These are phyloP conservation scores for Rhizodiscina lignyota DNA, from an alignment of 495 filamentous ascomycete species.

Conservation along the genomic window DNA sequence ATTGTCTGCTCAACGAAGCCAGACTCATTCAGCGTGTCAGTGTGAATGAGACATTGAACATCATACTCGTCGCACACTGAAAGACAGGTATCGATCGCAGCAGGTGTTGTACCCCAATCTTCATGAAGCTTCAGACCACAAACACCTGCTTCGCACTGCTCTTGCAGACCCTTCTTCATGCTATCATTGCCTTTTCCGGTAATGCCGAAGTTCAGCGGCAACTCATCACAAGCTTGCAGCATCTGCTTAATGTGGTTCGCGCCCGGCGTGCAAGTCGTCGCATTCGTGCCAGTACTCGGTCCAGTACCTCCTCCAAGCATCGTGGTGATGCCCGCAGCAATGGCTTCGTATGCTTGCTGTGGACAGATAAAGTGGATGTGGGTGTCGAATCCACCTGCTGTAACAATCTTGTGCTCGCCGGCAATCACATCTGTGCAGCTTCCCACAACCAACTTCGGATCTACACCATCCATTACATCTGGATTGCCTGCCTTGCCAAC, in stretches of 20 bases:
- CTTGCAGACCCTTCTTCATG: slow-evolving; percentile 48
- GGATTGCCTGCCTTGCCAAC: slow-evolving; percentile 96
- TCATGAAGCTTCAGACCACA: slow-evolving; percentile 93
- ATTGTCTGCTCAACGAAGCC: slow-evolving; percentile 94
- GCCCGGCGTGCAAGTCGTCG: slow-evolving; percentile 89
- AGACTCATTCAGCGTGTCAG: slow-evolving; percentile 93
- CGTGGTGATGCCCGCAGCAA: slow-evolving; percentile 81
- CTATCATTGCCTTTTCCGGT: slow-evolving; percentile 95
- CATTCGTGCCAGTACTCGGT: slow-evolving; percentile 88
- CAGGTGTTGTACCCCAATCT: slow-evolving; percentile 90
- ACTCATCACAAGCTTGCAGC: slow-evolving; percentile 71
- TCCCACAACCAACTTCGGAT: slow-evolving; percentile 64
- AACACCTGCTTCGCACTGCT: slow-evolving; percentile 71
- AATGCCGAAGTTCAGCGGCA: slow-evolving; percentile 88
- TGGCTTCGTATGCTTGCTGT: slow-evolving; percentile 75
- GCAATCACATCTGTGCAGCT: slow-evolving; percentile 92
- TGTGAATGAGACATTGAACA: slow-evolving; percentile 92
- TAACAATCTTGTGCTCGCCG: slow-evolving; percentile 83
- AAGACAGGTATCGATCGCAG: slow-evolving; percentile 84
- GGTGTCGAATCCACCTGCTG: slow-evolving; percentile 79
- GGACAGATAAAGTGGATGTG: slow-evolving; percentile 97
- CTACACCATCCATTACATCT: slow-evolving; percentile 86
- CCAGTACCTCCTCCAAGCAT: slow-evolving; percentile 88
- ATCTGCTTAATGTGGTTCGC: slow-evolving; percentile 75
- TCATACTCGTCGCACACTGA: slow-evolving; percentile 78